Percentiles rank a stretch among this genome's conserved stretches.
Evolutionary conservation across 306 rosid species (phyloP).

Genomic region (Cicer cuneatum): DNA sequence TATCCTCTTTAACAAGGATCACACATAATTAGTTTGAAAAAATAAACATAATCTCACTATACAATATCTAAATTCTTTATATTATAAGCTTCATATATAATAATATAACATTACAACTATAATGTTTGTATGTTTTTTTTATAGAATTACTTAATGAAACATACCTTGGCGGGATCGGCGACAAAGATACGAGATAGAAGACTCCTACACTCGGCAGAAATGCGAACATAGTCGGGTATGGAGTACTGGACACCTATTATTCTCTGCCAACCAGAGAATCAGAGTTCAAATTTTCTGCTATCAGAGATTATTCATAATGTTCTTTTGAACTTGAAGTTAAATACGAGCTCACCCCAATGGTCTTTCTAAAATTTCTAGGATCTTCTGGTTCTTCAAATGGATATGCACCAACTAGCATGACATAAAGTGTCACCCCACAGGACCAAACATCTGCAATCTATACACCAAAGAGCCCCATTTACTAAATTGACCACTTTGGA

Average conservation of each 20-base stretch:
- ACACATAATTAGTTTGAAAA: constrained; percentile 28
- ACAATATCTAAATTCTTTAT: not conserved
- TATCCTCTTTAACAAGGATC: constrained; percentile 66
- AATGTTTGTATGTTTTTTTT: not conserved
- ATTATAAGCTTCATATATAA: no score
- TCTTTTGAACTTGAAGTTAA: constrained; percentile 9
- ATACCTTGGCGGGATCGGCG: constrained; percentile 90
- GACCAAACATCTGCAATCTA: constrained; percentile 99
- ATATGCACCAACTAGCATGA: constrained; percentile 96
- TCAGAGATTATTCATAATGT: not conserved
- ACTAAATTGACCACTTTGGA: constrained; percentile 29
- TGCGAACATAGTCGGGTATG: constrained; percentile 92
- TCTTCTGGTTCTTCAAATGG: constrained; percentile 99
- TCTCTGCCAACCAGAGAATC: constrained; percentile 62
- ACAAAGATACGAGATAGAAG: constrained; percentile 85
- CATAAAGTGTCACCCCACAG: constrained; percentile 95
- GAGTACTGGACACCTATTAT: constrained; percentile 86
- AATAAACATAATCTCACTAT: not conserved
- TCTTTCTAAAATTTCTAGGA: constrained; percentile 93
- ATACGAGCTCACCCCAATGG: constrained; percentile 73
- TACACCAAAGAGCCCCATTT: constrained; percentile 41
- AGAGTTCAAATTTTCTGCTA: constrained; percentile 28
- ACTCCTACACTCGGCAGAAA: constrained; percentile 80
- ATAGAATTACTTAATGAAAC: not conserved
- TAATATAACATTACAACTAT: not conserved